Evolutionary conservation across 2,329 filamentous ascomycete species (phyloP), one percentile per base, ranked within the genome.

Genomic region (Penicillium verrucosum): DNA sequence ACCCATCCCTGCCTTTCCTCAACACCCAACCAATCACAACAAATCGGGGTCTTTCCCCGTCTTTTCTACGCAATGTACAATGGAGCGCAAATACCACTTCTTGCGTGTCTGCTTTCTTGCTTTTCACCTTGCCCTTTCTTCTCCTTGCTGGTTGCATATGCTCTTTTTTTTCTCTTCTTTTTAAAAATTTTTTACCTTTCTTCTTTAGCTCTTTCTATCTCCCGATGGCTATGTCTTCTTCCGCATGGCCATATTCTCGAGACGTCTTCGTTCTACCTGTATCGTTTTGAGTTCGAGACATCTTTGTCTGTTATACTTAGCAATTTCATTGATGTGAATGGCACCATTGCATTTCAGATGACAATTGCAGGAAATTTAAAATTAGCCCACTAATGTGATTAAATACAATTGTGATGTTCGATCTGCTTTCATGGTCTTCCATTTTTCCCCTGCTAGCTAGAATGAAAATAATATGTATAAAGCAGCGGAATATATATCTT

Each of bases 21-120:
- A 18, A 49, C 29, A 53, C 25, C 51, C 53, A 51, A 50, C 25
- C 47, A 57, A 51, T 47, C 23, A 43, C 30, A 44, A 59, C 38
- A 47, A 46, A 49, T 54, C 49, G 40, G 49, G 43, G 40, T 34
- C 25, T 54, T 36, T 42, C 40, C 45, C 53, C 55, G 51, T 54
- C 45, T 48, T 60, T 66, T 64, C 60, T 62, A 51, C 63, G 57
- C 64, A 65, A 63, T 74, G 71, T 74, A 74, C 70, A 73, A 73
- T 73, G 72, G 71, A 74, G 71, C 70, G 70, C 70, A 72, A 73
- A 74, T 73, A 73, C 70, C 72, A 73, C 67, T 65, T 65, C 60
- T 63, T 61, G 58, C 62, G 66, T 62, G 50, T 65, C 60, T 61
- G 60, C 53, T 65, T 59, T 49, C 51, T 56, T 57, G 51, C 46